Percentiles rank a stretch among this genome's conserved stretches.
Evolutionary conservation across 176 grass and related monocot species (phyloP).

Genomic region (Cymbopogon citratus): DNA sequence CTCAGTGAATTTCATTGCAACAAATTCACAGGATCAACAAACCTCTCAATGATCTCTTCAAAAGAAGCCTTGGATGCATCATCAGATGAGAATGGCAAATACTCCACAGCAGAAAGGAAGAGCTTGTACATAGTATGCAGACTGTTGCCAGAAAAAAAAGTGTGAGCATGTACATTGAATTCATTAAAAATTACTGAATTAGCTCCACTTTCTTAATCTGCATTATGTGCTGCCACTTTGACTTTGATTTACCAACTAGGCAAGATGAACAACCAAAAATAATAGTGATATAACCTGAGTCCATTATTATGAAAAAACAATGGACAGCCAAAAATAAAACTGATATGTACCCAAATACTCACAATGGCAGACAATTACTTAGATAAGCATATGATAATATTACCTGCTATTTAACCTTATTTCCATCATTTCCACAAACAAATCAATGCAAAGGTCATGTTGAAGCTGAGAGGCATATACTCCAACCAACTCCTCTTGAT

Average conservation of each 20-base stretch:
- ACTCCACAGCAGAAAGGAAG: conserved; percentile 85
- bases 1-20: neutral
- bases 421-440: conserved; percentile 97
- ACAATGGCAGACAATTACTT: neutral
- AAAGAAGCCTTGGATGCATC: conserved; percentile 71
- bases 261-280: neutral
- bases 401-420: conserved; percentile 88
- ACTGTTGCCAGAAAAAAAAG: conserved; percentile 39
- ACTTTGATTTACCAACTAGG: neutral
- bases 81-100: conserved; percentile 74
- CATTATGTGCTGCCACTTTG: neutral
- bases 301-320: neutral
- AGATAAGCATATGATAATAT: conserved; percentile 5
- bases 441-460: conserved; percentile 72
- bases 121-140: conserved; percentile 86
- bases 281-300: neutral
- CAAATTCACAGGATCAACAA: conserved; percentile 24
- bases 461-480: conserved; percentile 91
- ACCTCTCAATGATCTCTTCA: conserved; percentile 97
- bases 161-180: neutral
- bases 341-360: neutral
- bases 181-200: neutral
- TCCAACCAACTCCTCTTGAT: conserved; percentile 94
- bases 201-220: neutral
- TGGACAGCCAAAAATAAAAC: neutral